Evolutionary conservation across 1,284 basidiomycete species (phyloP), one percentile per base, ranked within the genome.

Genomic region (Microbotryum silenes-acaulis): DNA sequence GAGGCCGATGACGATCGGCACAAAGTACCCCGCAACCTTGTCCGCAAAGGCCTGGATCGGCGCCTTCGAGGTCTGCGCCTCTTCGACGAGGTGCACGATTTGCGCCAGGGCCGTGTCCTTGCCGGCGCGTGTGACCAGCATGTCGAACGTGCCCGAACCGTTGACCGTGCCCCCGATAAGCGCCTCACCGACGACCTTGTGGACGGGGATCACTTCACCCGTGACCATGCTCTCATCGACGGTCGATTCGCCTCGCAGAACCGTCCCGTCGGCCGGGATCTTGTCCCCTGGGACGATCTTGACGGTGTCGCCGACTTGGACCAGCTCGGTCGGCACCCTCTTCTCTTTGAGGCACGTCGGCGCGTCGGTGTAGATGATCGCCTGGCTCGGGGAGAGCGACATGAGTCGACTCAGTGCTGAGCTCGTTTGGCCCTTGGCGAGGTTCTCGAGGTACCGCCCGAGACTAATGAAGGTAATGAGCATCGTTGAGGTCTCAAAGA

Each of bases 401-500:
- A 98, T 96, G 53, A 99, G 83, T 73, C 96, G 91, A 5, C 92
- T 97, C 27, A 99, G 81, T 1, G 96, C 96, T 0, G 92, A 91
- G 59, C 90, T 92, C 1, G 96, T 98, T 77, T 90, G 89, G 49
- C 96, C 94, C 76, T 98, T 98, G 47, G 96, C 96, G 55, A 86
- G 82, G 77, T 97, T 98, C 78, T 98, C 96, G 57, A 98, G 82
- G 77, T 88, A 97, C 47, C 96, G 85, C 2, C 94, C 96, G 33
- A 98, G 83, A 5, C 91, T 91, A 70, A 97, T 89, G 74, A 98
- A 98, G 76, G 87, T 91, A 81, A 99, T 89, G 61, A 99, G 80
- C 96, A 98, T 98, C 20, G 93, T 96, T 71, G 89, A 93, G 2
- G 96, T 98, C 77, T 99, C 96, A 77, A 98, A 98, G 79, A 97